Percentiles rank a stretch among this genome's conserved stretches.
These are phyloP conservation scores for Pythium grandisporangium DNA, from an alignment of 352 stramenopile species.

Conservation along the genomic window DNA sequence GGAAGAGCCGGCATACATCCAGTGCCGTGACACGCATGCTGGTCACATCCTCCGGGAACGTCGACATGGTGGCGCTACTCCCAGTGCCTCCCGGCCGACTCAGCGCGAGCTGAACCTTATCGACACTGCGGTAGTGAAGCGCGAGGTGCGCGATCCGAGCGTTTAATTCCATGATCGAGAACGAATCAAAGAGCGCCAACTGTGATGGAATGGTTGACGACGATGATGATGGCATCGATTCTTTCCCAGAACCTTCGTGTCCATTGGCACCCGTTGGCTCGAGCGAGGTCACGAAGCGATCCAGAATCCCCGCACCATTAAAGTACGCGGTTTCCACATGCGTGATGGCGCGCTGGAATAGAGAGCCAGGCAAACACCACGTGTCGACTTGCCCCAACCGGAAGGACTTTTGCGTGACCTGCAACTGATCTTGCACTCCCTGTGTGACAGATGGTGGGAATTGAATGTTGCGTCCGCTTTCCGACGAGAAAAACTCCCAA, in stretches of 20 bases:
- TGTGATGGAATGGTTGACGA: constrained; percentile 49
- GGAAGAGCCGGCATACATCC: constrained; percentile 77
- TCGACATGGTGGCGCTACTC: background rate
- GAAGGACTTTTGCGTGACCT: constrained; percentile 38
- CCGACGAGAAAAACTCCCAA: constrained; percentile 70
- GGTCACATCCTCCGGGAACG: constrained; percentile 20
- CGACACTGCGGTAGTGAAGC: constrained; percentile 11
- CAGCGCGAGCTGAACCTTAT: constrained; percentile 1
- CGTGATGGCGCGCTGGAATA: constrained; percentile 66
- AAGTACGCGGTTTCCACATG: constrained; percentile 67
- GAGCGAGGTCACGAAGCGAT: constrained; percentile 71
- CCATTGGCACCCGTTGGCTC: constrained; percentile 18
- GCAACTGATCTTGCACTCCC: constrained; percentile 56
- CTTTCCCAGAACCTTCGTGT: constrained; percentile 17
- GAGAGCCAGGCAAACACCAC: constrained; percentile 21
- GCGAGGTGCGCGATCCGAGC: constrained; percentile 54
- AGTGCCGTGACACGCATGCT: constrained; percentile 50
- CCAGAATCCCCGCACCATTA: constrained; percentile 51
- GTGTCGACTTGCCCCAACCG: constrained; percentile 9
- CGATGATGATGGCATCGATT: background rate
- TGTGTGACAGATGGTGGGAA: constrained; percentile 45
- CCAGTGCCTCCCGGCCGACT: too few relatives aligned
- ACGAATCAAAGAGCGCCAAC: constrained; percentile 72
- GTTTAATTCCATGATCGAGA: constrained; percentile 86
- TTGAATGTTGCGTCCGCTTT: constrained; percentile 46